These are phyloP conservation scores for Argentina anserina DNA, from an alignment of 306 rosid genomes.

Conservation along the genomic window DNA sequence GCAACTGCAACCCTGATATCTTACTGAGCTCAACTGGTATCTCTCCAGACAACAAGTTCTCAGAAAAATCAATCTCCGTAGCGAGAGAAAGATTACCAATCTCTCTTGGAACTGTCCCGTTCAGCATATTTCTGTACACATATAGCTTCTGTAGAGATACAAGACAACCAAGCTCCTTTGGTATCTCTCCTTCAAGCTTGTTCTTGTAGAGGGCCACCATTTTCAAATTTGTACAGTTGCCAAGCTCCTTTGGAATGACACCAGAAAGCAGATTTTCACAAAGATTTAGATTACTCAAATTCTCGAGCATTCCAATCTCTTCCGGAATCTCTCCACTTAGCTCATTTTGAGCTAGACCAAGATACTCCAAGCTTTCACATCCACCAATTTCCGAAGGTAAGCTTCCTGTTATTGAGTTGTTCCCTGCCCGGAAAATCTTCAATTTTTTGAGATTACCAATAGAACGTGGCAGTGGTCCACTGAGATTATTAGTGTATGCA, in stretches of 20 bases:
- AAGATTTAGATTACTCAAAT: slow-evolving; percentile 42
- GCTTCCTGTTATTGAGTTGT: slow-evolving; percentile 60
- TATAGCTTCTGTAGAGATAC: slow-evolving; percentile 44
- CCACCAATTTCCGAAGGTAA: slow-evolving; percentile 64
- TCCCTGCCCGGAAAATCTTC: slow-evolving; percentile 62
- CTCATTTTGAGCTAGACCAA: slow-evolving; percentile 79
- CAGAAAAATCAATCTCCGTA: slow-evolving; percentile 62
- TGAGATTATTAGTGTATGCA: slow-evolving; percentile 56
- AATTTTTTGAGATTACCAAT: slow-evolving; percentile 62
- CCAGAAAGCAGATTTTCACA: slow-evolving; percentile 59
- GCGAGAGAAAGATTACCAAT: slow-evolving; percentile 72
- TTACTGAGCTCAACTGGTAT: slow-evolving; percentile 65
- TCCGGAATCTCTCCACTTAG: slow-evolving; percentile 60
- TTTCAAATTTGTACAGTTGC: slow-evolving; percentile 53
- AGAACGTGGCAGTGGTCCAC: slow-evolving; percentile 61
- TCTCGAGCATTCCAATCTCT: slow-evolving; percentile 66
- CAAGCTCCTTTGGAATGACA: slow-evolving; percentile 63
- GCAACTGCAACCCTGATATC: slow-evolving; percentile 48
- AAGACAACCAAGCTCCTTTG: slow-evolving; percentile 62
- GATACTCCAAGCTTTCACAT: slow-evolving; percentile 46
- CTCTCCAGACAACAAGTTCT: slow-evolving; percentile 54
- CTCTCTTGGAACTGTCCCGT: slow-evolving; percentile 75
- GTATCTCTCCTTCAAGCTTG: slow-evolving; percentile 56
- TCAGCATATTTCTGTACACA: slow-evolving; percentile 61
- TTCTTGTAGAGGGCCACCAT: slow-evolving; percentile 63